Percentiles rank a stretch among this genome's conserved stretches.
Evolutionary conservation across 2,329 filamentous ascomycete genomes (phyloP).

Genomic region (Orbilia oligospora): DNA sequence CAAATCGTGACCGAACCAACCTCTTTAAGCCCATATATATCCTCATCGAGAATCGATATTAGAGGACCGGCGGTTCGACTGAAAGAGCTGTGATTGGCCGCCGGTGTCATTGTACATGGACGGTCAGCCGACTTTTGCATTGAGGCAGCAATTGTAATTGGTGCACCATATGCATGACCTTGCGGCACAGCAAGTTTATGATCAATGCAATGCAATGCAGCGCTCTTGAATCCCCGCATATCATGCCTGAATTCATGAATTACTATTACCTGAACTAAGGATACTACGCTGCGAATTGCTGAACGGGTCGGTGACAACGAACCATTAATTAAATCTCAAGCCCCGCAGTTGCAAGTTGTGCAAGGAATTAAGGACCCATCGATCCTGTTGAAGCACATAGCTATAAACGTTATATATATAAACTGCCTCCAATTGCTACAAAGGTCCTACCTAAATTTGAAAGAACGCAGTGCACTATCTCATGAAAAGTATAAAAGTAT

Average conservation of each 20-base stretch:
- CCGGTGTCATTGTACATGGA: not conserved
- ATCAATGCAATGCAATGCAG: no score
- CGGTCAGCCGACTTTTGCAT: constrained; percentile 10
- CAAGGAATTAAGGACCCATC: not conserved
- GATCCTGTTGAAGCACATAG: not conserved
- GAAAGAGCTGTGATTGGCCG: constrained; percentile 1
- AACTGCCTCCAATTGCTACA: constrained; percentile 12
- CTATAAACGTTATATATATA: no score
- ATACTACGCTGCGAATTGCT: not conserved
- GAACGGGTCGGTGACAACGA: constrained; percentile 1
- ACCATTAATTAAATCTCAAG: constrained; percentile 4
- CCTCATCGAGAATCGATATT: no score
- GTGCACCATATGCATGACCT: not conserved
- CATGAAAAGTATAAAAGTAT: constrained; percentile 1
- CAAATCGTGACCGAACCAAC: no score
- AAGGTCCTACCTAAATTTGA: constrained; percentile 15
- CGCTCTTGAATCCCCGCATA: not conserved
- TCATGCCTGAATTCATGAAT: constrained; percentile 12
- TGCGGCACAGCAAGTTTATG: constrained; percentile 15
- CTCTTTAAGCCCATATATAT: not conserved
- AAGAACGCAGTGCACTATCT: not conserved
- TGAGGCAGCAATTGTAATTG: constrained; percentile 2
- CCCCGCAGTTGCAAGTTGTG: constrained; percentile 12
- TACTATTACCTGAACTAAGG: constrained; percentile 1
- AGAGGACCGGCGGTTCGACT: not conserved